phyloP scores from a whole-genome alignment of 805 yeast genomes.

The Candida hispaniensis region DNA sequence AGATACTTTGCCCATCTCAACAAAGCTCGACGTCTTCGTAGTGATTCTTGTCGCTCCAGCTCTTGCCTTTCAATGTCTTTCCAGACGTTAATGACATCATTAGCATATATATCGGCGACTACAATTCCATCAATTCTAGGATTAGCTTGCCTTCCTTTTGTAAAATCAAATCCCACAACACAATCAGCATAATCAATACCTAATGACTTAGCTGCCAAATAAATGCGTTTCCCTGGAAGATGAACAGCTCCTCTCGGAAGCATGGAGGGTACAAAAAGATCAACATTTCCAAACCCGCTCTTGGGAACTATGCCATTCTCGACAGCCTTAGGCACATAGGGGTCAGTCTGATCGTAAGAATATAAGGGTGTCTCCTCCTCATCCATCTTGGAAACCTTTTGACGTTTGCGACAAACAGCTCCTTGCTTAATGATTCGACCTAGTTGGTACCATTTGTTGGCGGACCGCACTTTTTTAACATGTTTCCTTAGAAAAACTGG shows the following conservation, averaged over 20 bases:
- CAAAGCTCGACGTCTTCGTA: conserved; percentile 34
- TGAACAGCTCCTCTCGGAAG: conserved; percentile 69
- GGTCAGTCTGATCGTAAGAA: conserved; percentile 66
- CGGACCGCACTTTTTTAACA: conserved; percentile 54
- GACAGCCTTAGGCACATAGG: conserved; percentile 55
- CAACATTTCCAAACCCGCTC: conserved; percentile 76
- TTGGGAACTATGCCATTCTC: conserved; percentile 58
- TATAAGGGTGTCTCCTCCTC: conserved; percentile 41
- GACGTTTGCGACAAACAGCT: conserved; percentile 37
- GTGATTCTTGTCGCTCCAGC: conserved; percentile 38
- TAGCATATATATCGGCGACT: conserved; percentile 49
- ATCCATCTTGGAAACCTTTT: conserved; percentile 24
- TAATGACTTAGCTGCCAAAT: conserved; percentile 57
- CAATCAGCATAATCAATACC: conserved; percentile 79
- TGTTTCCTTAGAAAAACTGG: conserved; percentile 46
- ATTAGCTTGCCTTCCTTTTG: conserved; percentile 38
- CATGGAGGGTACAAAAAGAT: conserved; percentile 68
- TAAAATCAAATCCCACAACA: conserved; percentile 74
- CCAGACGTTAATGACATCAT: conserved; percentile 46
- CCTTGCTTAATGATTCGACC: conserved; percentile 72
- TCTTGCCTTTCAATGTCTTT: conserved; percentile 31
- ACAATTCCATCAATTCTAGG: conserved; percentile 70
- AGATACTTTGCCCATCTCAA: conserved; percentile 30
- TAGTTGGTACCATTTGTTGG: conserved; percentile 74
- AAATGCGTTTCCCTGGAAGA: conserved; percentile 29